Evolutionary conservation across 1,284 basidiomycete species (phyloP), one percentile per base, ranked within the genome.

Genomic region (Cutaneotrichosporon sp.): DNA sequence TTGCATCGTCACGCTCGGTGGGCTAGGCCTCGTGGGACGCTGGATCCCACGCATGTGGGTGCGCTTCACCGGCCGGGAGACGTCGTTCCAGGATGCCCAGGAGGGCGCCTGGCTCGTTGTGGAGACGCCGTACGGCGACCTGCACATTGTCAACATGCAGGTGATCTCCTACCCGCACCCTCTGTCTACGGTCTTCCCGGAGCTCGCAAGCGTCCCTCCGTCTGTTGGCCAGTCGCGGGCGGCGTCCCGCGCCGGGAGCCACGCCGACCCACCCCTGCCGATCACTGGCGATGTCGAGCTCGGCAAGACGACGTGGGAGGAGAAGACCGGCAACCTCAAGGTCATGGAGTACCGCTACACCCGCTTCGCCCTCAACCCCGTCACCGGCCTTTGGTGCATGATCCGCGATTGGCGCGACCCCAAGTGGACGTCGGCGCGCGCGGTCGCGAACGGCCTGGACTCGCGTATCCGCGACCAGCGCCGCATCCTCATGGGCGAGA

Each of bases 21-120:
- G 87, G 9, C 81, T 98, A 33, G 89, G 87, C 10, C 84, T 99
- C 16, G 78, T 97, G 5, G 93, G 93, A 1, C 87, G 94, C 70
- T 99, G 97, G 97, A 87, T 97, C 68, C 95, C 97, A 53, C 86
- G 84, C 4, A 71, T 94, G 45, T 97, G 95, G 91, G 85, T 99
- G 56, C 86, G 85, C 38, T 94, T 88, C 84, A 89, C 92, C n/a
- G 87, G 92, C 1, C 84, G 82, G 58, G 91, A 95, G 77, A 89
- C 85, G 58, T 87, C 89, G 4, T 99, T 99, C 72, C 86, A 87
- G 49, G 83, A 90, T 58, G 84, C 87, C 11, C 81, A 83, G 51
- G 79, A 86, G 68, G 88, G 90, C 13, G 87, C 89, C 29, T 84
- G 83, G 78, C 85, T 99, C 55, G 89, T 97, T 22, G 88, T 97